Base-by-base conservation (phyloP, 2,329 filamentous ascomycete genomes). In the Cytospora piceae region DNA sequence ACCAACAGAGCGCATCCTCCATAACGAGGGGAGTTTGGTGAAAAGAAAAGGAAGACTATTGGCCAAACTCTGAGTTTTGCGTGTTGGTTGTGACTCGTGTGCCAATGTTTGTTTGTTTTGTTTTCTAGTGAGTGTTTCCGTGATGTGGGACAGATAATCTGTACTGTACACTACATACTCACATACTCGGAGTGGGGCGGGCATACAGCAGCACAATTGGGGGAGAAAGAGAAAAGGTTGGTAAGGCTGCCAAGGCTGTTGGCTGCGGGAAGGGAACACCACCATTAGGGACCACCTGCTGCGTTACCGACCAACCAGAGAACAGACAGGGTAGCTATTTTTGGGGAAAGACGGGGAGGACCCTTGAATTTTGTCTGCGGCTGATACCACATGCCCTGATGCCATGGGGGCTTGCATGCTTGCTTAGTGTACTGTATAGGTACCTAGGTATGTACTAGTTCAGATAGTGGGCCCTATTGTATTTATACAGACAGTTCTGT, bases 251-350 rank as follows among this genome's bases (percentile, higher is more conserved):
- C 39, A n/a, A 42, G 39, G 39, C 39, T 42, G 39, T 42, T 42
- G 39, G 39, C 39, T 42, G 39, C 20, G 39, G 39, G 39, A 42
- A 42, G 39, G 27, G 7, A 46, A 34, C 57, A 59, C 14, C 57
- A 37, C 14, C 54, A 24, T 4, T 27, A 8, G 20, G 54, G 31
- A 29, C 27, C 27, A 29, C 27, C 3, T 29, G 27, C 27, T 29
- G 27, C 27, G 27, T 32, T 53, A 52, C 20, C 39, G 29, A 46
- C 61, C 61, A 63, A 63, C 31, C 22, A n/a, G 42, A 29, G 11
- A 37, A n/a, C 29, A 42, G 6, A 15, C 39, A n/a, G 20, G 22
- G 22, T 2, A 57, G 61, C 53, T 63, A 63, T 63, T 63, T 57
- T 63, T 37, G 51, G 32, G 15, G 29, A 29, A 20, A 37, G n/a